Evolutionary conservation across 73 alveolate genomes (phyloP).

Genomic region (Breviolum minutum): DNA sequence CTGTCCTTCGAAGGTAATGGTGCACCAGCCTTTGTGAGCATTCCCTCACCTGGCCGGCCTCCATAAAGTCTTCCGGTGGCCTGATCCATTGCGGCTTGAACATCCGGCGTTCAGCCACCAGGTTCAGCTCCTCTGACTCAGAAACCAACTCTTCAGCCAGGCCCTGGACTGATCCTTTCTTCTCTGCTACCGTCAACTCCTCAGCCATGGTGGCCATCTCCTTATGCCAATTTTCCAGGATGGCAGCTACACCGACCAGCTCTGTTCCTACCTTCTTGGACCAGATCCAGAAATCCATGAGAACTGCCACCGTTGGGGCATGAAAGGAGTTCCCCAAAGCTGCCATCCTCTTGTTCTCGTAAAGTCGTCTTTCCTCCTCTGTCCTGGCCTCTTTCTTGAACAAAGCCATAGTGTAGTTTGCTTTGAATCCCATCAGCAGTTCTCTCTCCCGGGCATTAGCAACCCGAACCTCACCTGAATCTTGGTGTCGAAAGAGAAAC

Average conservation of each 20-base stretch:
- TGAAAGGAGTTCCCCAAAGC: neutral
- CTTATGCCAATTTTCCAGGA: neutral
- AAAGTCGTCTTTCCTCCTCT: no score
- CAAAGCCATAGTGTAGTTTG: no score
- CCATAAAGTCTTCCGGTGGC: neutral
- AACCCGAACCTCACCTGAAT: no score
- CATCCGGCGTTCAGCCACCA: neutral
- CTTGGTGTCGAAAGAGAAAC: neutral
- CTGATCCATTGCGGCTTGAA: neutral
- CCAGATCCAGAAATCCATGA: neutral
- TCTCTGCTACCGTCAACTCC: neutral
- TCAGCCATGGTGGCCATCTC: neutral
- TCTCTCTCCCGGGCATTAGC: no score
- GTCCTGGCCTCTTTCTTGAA: no score
- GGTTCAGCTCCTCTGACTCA: neutral
- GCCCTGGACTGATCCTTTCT: neutral
- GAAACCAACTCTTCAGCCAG: neutral
- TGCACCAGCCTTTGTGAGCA: neutral
- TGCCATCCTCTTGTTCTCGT: no score
- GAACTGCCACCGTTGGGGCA: neutral
- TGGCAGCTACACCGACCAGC: neutral
- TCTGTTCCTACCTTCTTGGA: neutral
- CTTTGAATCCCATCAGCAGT: no score
- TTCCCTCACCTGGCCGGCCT: neutral
- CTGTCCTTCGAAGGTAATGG: neutral